Conservation (phyloP, 2,329 filamentous ascomycete species). For the Triangularia verruculosa region DNA sequence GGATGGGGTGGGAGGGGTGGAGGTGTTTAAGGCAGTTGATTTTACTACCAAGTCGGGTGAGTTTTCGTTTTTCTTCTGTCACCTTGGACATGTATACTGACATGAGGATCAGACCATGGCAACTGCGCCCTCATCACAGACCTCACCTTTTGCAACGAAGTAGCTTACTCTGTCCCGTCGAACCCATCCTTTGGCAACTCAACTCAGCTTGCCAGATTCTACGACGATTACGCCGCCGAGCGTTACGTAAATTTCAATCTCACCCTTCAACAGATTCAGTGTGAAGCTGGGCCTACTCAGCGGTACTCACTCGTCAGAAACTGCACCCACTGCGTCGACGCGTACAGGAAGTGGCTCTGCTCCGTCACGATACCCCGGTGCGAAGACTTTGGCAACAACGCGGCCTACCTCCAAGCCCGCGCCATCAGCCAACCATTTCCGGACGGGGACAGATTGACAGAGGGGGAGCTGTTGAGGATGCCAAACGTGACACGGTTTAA, state of each 20-base stretch:
- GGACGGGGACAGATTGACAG: slow-evolving; percentile 58
- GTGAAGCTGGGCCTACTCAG: slow-evolving; percentile 69
- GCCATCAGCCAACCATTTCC: slow-evolving; percentile 70
- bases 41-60: slow-evolving; percentile 77
- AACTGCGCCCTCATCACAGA: slow-evolving; percentile 86
- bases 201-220: slow-evolving; percentile 63
- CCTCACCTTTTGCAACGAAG: slow-evolving; percentile 82
- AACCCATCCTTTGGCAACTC: slow-evolving; percentile 62
- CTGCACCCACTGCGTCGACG: slow-evolving; percentile 71
- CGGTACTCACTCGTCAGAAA: slow-evolving; percentile 76
- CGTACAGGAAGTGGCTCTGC: slow-evolving; percentile 95
- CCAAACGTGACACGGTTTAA: slow-evolving; percentile 43
- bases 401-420: slow-evolving; percentile 58
- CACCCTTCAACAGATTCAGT: slow-evolving; percentile 79
- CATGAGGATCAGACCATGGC: slow-evolving; percentile 48
- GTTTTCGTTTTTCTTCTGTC: slow-evolving; percentile 27
- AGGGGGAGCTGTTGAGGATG: slow-evolving; percentile 27
- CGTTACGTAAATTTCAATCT: slow-evolving; percentile 78
- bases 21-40: slow-evolving; percentile 67
- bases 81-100: background rate
- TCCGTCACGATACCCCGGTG: slow-evolving; percentile 90
- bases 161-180: slow-evolving; percentile 86
- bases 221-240: slow-evolving; percentile 69
- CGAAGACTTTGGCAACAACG: slow-evolving; percentile 67
- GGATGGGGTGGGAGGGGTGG: slow-evolving; percentile 66